A percentile compares a stretch with the other conserved stretches of the same genome.
phyloP scores from a whole-genome alignment of 1,139 yeast species.

The Pichia kudriavzevii region DNA sequence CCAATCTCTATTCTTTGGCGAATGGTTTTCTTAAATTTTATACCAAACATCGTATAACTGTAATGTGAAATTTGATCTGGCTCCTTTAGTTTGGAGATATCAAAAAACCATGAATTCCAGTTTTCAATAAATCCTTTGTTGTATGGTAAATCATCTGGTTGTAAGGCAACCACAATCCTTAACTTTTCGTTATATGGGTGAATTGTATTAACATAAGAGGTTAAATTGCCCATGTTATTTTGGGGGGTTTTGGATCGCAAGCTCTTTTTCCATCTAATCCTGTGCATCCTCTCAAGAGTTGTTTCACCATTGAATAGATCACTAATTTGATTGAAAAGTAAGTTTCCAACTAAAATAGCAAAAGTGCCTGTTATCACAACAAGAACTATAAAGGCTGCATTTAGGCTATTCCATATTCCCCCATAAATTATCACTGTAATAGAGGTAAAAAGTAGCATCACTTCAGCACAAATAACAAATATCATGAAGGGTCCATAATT shows the following conservation, averaged over 20 bases:
- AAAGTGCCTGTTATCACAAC: conserved; percentile 4
- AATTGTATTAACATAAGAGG: conserved; percentile 20
- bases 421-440: conserved; percentile 11
- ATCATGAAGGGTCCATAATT: conserved; percentile 50
- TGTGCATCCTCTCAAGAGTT: conserved; percentile 12
- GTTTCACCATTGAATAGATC: conserved; percentile 11
- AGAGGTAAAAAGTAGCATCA: conserved; percentile 27
- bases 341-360: conserved; percentile 5
- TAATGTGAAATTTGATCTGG: conserved; percentile 20
- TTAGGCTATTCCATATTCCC: conserved; percentile 25
- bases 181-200: conserved; percentile 17
- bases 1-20: conserved; percentile 15
- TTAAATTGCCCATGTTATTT: conserved; percentile 12
- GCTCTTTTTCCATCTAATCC: conserved; percentile 11
- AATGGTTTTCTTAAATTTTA: conserved; percentile 15
- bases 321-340: neutral
- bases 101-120: conserved; percentile 17
- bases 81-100: conserved; percentile 6
- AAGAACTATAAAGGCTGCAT: conserved; percentile 12
- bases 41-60: conserved; percentile 15
- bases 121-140: conserved; percentile 24
- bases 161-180: conserved; percentile 21
- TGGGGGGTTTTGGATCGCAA: conserved; percentile 3
- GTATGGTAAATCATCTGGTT: conserved; percentile 22
- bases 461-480: conserved; percentile 34